These are phyloP conservation scores for Xylaria multiplex DNA, from an alignment of 2,329 filamentous ascomycete genomes.

Conservation along the genomic window DNA sequence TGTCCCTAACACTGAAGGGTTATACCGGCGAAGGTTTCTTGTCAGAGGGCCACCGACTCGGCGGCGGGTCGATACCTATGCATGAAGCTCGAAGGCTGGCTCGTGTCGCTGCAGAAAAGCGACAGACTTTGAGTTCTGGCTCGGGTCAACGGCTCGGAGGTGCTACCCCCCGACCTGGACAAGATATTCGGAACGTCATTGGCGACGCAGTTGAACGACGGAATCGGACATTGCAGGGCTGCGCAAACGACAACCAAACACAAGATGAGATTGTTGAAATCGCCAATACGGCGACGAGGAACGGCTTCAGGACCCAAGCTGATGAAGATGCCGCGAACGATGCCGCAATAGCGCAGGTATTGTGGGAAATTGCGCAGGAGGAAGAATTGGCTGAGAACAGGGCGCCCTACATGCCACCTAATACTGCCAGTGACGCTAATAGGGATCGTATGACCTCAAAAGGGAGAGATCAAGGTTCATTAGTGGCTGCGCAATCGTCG, in stretches of 20 bases:
- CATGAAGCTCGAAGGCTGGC: conserved; percentile 80
- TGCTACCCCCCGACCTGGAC: conserved; percentile 59
- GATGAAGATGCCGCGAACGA: conserved; percentile 93
- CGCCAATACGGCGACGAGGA: conserved; percentile 69
- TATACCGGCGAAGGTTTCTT: conserved; percentile 93
- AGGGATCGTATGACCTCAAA: neutral
- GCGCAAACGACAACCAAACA: conserved; percentile 75
- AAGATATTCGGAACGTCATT: conserved; percentile 78
- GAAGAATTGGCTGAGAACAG: conserved; percentile 71
- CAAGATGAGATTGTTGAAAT: conserved; percentile 74
- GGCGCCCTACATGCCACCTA: conserved; percentile 61
- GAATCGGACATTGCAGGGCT: conserved; percentile 74
- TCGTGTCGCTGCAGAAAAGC: conserved; percentile 77
- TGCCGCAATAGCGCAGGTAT: conserved; percentile 82
- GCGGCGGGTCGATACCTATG: conserved; percentile 72
- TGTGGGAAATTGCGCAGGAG: conserved; percentile 87
- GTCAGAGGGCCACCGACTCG: conserved; percentile 77
- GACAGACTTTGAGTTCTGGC: conserved; percentile 65
- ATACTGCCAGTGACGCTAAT: conserved; percentile 47
- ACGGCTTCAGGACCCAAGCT: conserved; percentile 83
- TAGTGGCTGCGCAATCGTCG: conserved; percentile 43
- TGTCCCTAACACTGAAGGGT: conserved; percentile 78
- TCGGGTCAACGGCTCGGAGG: conserved; percentile 81
- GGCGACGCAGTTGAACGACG: conserved; percentile 76
- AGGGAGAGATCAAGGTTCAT: conserved; percentile 60